Base-by-base conservation (phyloP, 805 yeast species). In the Yamadazyma nakazawae region DNA sequence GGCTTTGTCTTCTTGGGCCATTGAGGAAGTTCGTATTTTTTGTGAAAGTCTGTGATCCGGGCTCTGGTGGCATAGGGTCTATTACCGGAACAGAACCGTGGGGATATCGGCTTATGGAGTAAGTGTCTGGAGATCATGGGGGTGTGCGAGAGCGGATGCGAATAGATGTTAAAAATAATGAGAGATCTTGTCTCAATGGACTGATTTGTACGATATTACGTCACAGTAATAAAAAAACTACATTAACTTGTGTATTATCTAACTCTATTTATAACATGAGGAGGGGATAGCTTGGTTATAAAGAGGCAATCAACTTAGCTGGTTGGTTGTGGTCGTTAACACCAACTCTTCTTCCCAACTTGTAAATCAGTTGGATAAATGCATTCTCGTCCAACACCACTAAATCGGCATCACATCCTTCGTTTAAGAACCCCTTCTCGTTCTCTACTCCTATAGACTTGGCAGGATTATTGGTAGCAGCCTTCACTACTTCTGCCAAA, bases 1-100 rank as follows among this genome's bases (percentile, higher is more conserved):
- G 95, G 90, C 26, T 70, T 57, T 12, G 60, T 60, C 3, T 67
- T 54, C 1, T 63, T 60, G 2, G 96, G 96, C 91, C 90, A 85
- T 19, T 60, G 59, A 38, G 57, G 72, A 30, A 70, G 61, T 11
- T 60, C 57, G 17, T 59, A 42, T 45, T 58, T 43, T 5, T 44
- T 40, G 39, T 53, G 56, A 28, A 42, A 28, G 28, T 46, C 51
- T 14, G 16, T 18, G 24, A 46, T 41, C 25, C 36, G 24, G 19
- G 30, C 30, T 12, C 31, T 13, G n/a, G 46, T 41, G 26, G 43
- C 46, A 34, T 42, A 46, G 31, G 5, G 17, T 21, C 42, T 17
- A 12, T 12, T 12, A 2, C 14, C 19, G 41, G 5, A 30, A n/a
- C 19, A 28, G 32, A 28, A 5, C 32, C 32, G 5, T 5, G 32